Percentiles rank a stretch among this genome's conserved stretches.
Conservation (phyloP, 768 basidiomycete genomes). For the Favolaschia claudopus region DNA sequence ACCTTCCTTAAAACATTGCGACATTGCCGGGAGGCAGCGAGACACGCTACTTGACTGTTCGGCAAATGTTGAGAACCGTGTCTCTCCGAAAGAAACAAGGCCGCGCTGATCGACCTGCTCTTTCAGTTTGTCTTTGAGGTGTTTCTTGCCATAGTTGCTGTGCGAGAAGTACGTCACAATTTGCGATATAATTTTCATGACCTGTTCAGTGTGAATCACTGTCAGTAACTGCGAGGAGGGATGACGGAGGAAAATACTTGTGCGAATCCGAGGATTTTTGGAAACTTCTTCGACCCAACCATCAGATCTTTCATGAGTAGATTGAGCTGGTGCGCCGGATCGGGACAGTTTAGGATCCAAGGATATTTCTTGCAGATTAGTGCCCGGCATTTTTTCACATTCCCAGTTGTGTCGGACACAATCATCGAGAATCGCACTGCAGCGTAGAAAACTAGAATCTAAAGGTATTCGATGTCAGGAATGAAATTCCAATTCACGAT, state of each 20-base stretch:
- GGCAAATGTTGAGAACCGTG: slow-evolving; percentile 6
- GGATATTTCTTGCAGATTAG: slow-evolving; percentile 23
- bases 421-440: slow-evolving; percentile 19
- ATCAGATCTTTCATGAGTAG: slow-evolving; percentile 25
- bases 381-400: slow-evolving; percentile 20
- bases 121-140: slow-evolving; percentile 4
- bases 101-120: not conserved
- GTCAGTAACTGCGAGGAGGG: not conserved
- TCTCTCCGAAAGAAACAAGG: not conserved
- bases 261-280: slow-evolving; percentile 15
- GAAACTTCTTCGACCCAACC: slow-evolving; percentile 16
- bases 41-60: not conserved
- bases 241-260: not conserved
- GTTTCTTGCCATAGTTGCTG: slow-evolving; percentile 16
- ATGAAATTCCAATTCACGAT: not conserved
- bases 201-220: not conserved
- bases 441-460: slow-evolving; percentile 13
- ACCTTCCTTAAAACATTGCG: not conserved
- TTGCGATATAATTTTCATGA: not conserved
- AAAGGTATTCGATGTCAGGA: not conserved
- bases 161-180: slow-evolving; percentile 15
- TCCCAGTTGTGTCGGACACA: slow-evolving; percentile 27
- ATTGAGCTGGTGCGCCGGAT: slow-evolving; percentile 28
- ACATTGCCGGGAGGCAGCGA: not conserved
- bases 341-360: slow-evolving; percentile 28